These are phyloP conservation scores for Scheffersomyces ergatensis DNA, from an alignment of 805 yeast genomes.

Conservation along the genomic window DNA sequence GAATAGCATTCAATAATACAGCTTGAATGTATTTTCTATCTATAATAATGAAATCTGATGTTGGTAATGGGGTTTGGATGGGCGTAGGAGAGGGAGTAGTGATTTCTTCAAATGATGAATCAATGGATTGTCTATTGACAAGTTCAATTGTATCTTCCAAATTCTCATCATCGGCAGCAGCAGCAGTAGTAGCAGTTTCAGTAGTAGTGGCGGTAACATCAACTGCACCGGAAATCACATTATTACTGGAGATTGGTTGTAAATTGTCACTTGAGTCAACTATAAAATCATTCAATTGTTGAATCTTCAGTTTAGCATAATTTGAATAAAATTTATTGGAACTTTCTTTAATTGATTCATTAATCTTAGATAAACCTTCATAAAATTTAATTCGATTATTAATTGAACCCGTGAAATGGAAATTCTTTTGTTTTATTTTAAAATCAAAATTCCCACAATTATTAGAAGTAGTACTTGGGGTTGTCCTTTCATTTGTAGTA, in stretches of 20 bases:
- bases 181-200: not conserved
- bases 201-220: not conserved
- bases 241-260: not conserved
- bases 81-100: not conserved
- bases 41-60: not conserved
- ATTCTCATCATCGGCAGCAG: not conserved
- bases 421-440: not conserved
- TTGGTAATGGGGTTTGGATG: not conserved
- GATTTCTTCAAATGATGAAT: not conserved
- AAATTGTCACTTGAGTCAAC: not conserved
- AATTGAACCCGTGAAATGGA: not conserved
- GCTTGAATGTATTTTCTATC: not conserved
- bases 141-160: constrained; percentile 7
- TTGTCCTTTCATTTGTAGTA: not conserved
- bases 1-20: not conserved
- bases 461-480: not conserved
- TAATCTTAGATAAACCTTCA: constrained; percentile 18
- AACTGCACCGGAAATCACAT: not conserved
- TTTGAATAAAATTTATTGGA: constrained; percentile 17
- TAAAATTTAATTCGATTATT: constrained; percentile 17
- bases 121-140: not conserved
- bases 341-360: constrained; percentile 20
- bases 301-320: constrained; percentile 13
- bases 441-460: not conserved
- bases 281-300: constrained; percentile 12